Evolutionary conservation across 148 eudicot species (phyloP).

Genomic region (Vaccinium myrtillus): DNA sequence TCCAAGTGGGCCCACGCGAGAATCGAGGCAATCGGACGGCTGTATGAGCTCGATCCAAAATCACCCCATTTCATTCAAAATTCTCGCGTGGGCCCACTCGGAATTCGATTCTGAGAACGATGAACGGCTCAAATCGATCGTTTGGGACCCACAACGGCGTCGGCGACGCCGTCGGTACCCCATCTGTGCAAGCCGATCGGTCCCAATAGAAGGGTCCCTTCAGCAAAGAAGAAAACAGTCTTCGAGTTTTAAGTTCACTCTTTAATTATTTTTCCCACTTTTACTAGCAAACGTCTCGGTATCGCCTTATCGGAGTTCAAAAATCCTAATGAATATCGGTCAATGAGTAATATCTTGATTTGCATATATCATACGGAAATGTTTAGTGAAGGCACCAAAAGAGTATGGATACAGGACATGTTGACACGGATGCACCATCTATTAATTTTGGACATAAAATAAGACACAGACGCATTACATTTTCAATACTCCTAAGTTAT

Average conservation of each 20-base stretch:
- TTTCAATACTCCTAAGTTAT: neutral
- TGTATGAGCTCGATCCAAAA: no score
- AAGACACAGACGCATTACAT: neutral
- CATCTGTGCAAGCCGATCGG: no score
- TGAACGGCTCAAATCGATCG: no score
- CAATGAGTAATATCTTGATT: neutral
- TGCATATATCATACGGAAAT: no score
- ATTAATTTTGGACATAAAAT: neutral
- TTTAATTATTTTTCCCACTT: neutral
- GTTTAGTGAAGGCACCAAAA: neutral
- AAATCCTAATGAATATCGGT: neutral
- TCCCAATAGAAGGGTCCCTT: no score
- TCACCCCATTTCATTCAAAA: no score
- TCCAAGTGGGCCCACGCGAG: no score
- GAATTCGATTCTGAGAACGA: no score
- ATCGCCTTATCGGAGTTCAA: neutral
- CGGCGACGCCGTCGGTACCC: no score
- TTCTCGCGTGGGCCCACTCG: no score
- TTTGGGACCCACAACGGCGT: no score
- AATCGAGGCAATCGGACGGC: no score
- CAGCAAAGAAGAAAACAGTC: neutral
- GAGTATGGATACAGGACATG: neutral
- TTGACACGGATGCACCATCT: neutral
- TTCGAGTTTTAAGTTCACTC: neutral
- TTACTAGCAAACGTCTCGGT: neutral